phyloP scores from a whole-genome alignment of 495 filamentous ascomycete genomes.

The Aspergillus affinis region DNA sequence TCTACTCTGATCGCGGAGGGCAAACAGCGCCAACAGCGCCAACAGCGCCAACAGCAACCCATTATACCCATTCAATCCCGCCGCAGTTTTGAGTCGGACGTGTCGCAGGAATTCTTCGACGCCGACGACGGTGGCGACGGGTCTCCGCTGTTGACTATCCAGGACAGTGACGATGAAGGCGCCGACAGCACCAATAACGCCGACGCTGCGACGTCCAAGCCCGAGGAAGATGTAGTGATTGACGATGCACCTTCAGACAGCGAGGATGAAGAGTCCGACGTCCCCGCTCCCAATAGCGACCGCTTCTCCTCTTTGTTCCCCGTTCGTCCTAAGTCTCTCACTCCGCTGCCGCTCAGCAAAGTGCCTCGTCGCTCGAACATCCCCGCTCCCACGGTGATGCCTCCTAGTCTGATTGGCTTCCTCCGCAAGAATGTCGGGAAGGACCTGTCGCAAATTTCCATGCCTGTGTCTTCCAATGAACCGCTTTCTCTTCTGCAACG shows the following conservation, averaged over 20 bases:
- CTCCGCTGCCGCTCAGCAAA: conserved; percentile 70
- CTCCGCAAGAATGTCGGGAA: conserved; percentile 98
- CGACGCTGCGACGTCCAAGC: conserved; percentile 7
- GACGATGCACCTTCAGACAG: conserved; percentile 48
- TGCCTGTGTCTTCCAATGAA: conserved; percentile 97
- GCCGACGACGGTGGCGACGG: conserved; percentile 67
- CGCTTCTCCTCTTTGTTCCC: conserved; percentile 64
- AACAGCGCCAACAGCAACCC: conserved; percentile 64
- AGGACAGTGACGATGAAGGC: conserved; percentile 57
- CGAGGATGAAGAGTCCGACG: conserved; percentile 53
- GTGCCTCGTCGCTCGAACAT: conserved; percentile 71
- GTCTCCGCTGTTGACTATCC: conserved; percentile 75
- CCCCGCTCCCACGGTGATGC: conserved; percentile 66
- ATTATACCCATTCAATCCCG: conserved; percentile 56
- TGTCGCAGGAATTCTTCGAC: conserved; percentile 91
- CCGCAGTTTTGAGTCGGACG: conserved; percentile 76
- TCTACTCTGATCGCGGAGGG: conserved; percentile 70
- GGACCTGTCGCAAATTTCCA: conserved; percentile 90
- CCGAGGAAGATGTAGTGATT: conserved; percentile 30
- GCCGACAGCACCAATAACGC: conserved; percentile 18
- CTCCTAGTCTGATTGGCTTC: conserved; percentile 89
- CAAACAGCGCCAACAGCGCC: conserved; percentile 75
- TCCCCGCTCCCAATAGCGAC: conserved; percentile 35
- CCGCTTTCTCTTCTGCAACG: conserved; percentile 86
- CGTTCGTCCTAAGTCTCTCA: conserved; percentile 66